phyloP scores from a whole-genome alignment of 768 basidiomycete species.

The Phlegmacium glaucopus region DNA sequence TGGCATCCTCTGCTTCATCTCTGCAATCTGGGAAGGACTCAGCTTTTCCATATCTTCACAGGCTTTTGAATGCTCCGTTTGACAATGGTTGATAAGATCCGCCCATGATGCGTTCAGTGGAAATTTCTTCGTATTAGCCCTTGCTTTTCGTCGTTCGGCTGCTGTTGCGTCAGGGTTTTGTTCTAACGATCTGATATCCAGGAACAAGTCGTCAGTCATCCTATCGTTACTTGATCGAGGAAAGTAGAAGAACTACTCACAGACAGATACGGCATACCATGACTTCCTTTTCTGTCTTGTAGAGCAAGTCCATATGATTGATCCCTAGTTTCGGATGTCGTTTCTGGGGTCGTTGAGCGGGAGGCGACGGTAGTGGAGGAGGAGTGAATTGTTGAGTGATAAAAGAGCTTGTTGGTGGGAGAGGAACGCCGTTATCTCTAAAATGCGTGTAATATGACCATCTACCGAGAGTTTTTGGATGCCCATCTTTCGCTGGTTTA shows the following conservation, averaged over 20 bases:
- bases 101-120: slow-evolving; percentile 23
- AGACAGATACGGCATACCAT: slow-evolving; percentile 29
- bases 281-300: slow-evolving; percentile 18
- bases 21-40: slow-evolving; percentile 29
- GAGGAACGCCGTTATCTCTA: too few relatives aligned
- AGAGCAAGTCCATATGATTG: slow-evolving; percentile 28
- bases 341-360: background rate
- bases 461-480: too few relatives aligned
- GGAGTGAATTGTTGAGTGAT: too few relatives aligned
- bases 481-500: too few relatives aligned
- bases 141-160: background rate
- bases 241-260: slow-evolving; percentile 19
- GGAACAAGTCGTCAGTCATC: slow-evolving; percentile 1
- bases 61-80: slow-evolving; percentile 25
- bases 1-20: slow-evolving; percentile 22
- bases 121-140: slow-evolving; percentile 14
- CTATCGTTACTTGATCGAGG: background rate
- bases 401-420: too few relatives aligned
- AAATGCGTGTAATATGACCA: too few relatives aligned
- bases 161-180: background rate
- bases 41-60: slow-evolving; percentile 30
- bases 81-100: slow-evolving; percentile 30
- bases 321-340: slow-evolving; percentile 23
- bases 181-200: background rate
- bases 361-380: too few relatives aligned